Evolutionary conservation across 768 basidiomycete genomes (phyloP), one percentile per base, ranked within the genome.

Genomic region (Myochromella boudieri): DNA sequence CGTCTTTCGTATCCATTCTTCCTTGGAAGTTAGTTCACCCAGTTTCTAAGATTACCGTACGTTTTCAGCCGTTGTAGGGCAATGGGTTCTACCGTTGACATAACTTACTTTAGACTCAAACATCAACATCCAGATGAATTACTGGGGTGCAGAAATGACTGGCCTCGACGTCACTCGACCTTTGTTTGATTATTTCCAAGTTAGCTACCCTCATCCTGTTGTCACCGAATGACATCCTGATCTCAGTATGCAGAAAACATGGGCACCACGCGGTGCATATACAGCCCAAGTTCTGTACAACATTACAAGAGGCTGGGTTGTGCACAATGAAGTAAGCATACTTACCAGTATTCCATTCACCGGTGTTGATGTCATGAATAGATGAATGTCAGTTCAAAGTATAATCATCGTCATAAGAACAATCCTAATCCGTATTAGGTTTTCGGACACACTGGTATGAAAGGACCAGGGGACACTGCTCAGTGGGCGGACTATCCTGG

Each of bases 361-460:
- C 29, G 8, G n/a, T 31, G 29, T n/a, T 31, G 29, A 31, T 31
- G n/a, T 8, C 8, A 31, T 31, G 29, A 41, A 6, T 58, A 85
- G 81, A 82, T 85, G 81, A 85, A 85, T 52, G 84, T 84, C 53
- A 46, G 79, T 42, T 17, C 3, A 7, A 34, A 25, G 25, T 28
- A 10, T 4, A 26, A 21, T 24, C n/a, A 31, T 34, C 18, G 36
- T 18, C 20, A 49, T 34, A 25, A 3, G n/a, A n/a, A 29, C 27
- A 27, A 4, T 7, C 20, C 31, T 1, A 31, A 24, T 24, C 22
- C 29, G 4, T 29, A 11, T 24, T 41, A 88, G 84, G 81, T 85
- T 25, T 89, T 88, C 52, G 87, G 87, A 11, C 83, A 87, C 50
- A 87, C 86, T 1, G 87, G 87, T n/a, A 88, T 89, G 87, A 89